Conservation (phyloP, 495 filamentous ascomycete species). For the Parathielavia hyrcaniae region DNA sequence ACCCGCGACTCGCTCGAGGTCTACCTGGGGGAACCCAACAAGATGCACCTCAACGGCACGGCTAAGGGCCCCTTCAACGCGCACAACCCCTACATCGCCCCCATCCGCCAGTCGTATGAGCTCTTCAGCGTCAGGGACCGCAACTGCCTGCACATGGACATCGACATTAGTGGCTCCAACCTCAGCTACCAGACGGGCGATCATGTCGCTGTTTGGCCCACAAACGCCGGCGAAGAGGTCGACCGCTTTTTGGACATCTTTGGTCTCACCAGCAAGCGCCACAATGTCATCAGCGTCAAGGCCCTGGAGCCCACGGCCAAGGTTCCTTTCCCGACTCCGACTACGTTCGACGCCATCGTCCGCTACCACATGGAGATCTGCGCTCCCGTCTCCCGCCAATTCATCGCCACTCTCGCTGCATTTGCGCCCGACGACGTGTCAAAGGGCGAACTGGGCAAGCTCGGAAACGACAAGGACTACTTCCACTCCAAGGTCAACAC, state of each 20-base stretch:
- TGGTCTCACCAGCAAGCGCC: slow-evolving; percentile 65
- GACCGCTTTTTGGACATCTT: slow-evolving; percentile 81
- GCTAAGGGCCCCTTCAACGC: slow-evolving; percentile 90
- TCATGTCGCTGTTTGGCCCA: slow-evolving; percentile 96
- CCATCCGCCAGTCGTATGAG: slow-evolving; percentile 83
- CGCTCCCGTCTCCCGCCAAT: slow-evolving; percentile 92
- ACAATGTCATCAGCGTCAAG: slow-evolving; percentile 84
- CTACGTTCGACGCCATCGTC: slow-evolving; percentile 87
- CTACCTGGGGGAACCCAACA: slow-evolving; percentile 94
- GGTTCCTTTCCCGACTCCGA: slow-evolving; percentile 95
- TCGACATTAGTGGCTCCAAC: slow-evolving; percentile 81
- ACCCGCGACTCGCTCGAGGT: slow-evolving; percentile 75
- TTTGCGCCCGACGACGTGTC: slow-evolving; percentile 81
- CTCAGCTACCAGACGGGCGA: slow-evolving; percentile 93
- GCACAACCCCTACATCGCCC: slow-evolving; percentile 95
- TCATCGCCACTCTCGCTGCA: slow-evolving; percentile 75
- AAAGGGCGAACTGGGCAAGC: slow-evolving; percentile 80
- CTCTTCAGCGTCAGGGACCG: slow-evolving; percentile 86
- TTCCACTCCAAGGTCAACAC: slow-evolving; percentile 83
- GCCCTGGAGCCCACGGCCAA: slow-evolving; percentile 92
- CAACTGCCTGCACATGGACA: slow-evolving; percentile 96
- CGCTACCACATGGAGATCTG: slow-evolving; percentile 98
- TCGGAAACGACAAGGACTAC: slow-evolving; percentile 91
- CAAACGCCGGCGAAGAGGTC: slow-evolving; percentile 87
- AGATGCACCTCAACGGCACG: slow-evolving; percentile 81